A percentile compares a stretch with the other conserved stretches of the same genome.
Evolutionary conservation across 73 alveolate species (phyloP).

Genomic region (Tetrahymena elliotti): DNA sequence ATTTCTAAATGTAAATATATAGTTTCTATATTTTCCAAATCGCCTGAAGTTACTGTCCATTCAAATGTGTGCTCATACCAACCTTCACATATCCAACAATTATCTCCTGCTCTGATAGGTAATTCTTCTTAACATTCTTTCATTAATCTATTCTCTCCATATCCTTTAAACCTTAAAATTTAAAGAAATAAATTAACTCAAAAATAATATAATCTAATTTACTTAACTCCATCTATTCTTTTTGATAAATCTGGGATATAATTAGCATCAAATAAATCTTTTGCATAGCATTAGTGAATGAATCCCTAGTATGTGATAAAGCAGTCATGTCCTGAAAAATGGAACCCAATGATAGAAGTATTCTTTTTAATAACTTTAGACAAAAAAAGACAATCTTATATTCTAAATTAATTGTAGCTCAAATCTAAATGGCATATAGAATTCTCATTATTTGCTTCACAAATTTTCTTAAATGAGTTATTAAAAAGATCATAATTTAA

Average conservation of each 20-base stretch:
- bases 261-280: neutral
- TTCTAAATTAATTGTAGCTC: constrained; percentile 60
- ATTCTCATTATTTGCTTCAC: neutral
- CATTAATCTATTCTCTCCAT: neutral
- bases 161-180: neutral
- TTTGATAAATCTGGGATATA: constrained; percentile 12
- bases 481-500: constrained; percentile 1
- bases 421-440: constrained; percentile 75
- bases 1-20: neutral
- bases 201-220: neutral
- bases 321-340: constrained; percentile 81
- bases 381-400: constrained; percentile 49
- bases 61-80: constrained; percentile 80
- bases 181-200: neutral
- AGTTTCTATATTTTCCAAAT: neutral
- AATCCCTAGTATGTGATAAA: constrained; percentile 73
- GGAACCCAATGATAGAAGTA: constrained; percentile 75
- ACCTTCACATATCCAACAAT: constrained; percentile 87
- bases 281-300: neutral
- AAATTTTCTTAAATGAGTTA: neutral
- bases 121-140: neutral
- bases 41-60: neutral
- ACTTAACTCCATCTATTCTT: constrained; percentile 1
- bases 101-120: neutral
- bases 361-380: constrained; percentile 64